phyloP scores from a whole-genome alignment of 345 rosid genomes.

The Orychophragmus violaceus region DNA sequence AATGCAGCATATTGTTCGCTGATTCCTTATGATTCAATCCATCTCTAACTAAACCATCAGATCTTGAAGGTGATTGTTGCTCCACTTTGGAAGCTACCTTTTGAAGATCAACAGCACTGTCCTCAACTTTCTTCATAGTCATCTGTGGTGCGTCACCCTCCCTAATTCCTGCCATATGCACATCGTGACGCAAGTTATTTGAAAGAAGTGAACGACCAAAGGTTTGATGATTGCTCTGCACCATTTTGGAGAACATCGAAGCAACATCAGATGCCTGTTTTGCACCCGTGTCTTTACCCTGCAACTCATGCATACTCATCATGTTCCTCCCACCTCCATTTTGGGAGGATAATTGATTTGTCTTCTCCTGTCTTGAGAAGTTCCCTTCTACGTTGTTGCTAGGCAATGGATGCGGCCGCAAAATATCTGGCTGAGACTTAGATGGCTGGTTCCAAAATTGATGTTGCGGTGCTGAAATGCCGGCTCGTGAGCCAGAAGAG shows the following conservation, averaged over 20 bases:
- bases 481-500: constrained; percentile 36
- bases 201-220: constrained; percentile 52
- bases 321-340: constrained; percentile 31
- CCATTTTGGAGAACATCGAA: constrained; percentile 22
- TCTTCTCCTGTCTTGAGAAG: constrained; percentile 33
- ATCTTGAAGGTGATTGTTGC: constrained; percentile 29
- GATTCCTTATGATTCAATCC: constrained; percentile 26
- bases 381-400: constrained; percentile 34
- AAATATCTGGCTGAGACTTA: constrained; percentile 27
- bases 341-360: constrained; percentile 31
- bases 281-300: constrained; percentile 35
- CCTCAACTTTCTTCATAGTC: constrained; percentile 45
- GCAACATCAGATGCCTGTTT: constrained; percentile 32
- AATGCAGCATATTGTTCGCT: constrained; percentile 28
- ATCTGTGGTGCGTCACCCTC: constrained; percentile 43
- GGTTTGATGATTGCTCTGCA: constrained; percentile 51
- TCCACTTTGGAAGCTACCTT: constrained; percentile 39
- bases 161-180: constrained; percentile 46
- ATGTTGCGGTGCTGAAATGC: constrained; percentile 37
- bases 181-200: constrained; percentile 42
- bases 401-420: constrained; percentile 33
- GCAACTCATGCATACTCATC: constrained; percentile 17
- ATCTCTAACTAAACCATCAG: constrained; percentile 37
- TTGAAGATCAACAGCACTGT: constrained; percentile 38
- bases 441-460: constrained; percentile 36